Base-by-base conservation (phyloP, 2,329 filamentous ascomycete species). In the Calonectria crousiana region DNA sequence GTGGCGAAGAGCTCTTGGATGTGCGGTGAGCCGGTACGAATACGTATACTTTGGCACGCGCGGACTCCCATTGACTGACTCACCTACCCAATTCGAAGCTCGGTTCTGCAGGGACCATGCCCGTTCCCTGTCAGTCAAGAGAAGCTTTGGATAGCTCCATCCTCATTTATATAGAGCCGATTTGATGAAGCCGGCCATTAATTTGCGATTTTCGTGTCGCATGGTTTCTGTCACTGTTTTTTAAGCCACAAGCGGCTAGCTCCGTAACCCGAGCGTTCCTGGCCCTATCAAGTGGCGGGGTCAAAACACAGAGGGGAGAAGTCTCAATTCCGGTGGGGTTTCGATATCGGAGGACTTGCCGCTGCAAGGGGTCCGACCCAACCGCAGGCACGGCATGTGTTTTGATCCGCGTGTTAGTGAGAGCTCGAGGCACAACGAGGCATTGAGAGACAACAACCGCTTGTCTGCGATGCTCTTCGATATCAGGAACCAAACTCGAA, bases 311-410 rank as follows among this genome's bases (percentile, higher is more conserved):
- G 56, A 47, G 44, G 20, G 44, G n/a, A 16, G 1, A 47, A 13
- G 44, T 34, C 38, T 56, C 38, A 56, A 41, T 52, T 26, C 34
- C 65, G 26, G 73, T 62, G 73, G 73, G 73, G 73, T 65, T 79
- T 79, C 78, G 79, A 80, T 75, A 81, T 80, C 78, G 79, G 79
- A 81, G 77, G 71, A 38, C 51, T 26, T 47, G 49, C 47, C 28
- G 34, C 74, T 74, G 68, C 58, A 76, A 73, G 74, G 71, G 72
- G 34, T 34, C 34, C 28, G 64, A 58, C 65, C 78, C 78, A 80
- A 80, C 76, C 78, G 74, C 56, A 74, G 75, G 36, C 78, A 49
- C 34, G 65, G 72, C 74, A 76, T 77, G 78, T 78, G 69, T 74
- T 60, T 64, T 53, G 23, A 60, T 60, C 36, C 30, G 36, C 32